Evolutionary conservation across 148 eudicot genomes (phyloP).

Genomic region (Camellia sinensis): DNA sequence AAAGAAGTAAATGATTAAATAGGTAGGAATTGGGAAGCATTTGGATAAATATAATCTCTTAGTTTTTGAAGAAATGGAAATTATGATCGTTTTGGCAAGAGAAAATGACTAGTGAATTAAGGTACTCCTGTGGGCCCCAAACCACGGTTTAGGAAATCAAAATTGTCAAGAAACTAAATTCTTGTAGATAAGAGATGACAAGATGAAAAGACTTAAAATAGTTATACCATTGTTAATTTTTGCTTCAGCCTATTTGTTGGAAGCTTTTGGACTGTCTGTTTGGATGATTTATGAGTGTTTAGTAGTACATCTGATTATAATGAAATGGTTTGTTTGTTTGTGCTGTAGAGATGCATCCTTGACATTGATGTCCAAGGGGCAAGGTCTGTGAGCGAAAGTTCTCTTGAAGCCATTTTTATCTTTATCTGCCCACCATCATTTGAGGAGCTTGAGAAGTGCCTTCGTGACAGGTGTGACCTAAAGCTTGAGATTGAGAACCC

Average conservation of each 20-base stretch:
- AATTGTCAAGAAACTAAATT: background rate
- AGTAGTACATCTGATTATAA: too few species aligned
- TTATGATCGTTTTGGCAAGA: background rate
- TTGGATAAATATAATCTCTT: background rate
- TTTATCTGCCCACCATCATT: slow-evolving; percentile 87
- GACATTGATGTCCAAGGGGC: slow-evolving; percentile 99
- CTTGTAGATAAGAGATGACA: background rate
- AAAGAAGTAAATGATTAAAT: background rate
- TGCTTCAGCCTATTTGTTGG: slow-evolving; percentile 5
- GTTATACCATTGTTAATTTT: too few species aligned
- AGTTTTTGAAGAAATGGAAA: background rate
- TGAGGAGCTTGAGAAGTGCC: slow-evolving; percentile 96
- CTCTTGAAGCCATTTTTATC: slow-evolving; percentile 89
- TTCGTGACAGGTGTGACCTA: slow-evolving; percentile 76
- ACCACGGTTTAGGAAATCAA: background rate
- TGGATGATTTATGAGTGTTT: slow-evolving; percentile 8
- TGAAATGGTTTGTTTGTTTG: slow-evolving; percentile 28
- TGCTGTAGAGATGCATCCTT: slow-evolving; percentile 94
- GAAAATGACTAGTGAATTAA: background rate
- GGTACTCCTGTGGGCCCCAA: background rate
- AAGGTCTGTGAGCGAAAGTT: slow-evolving; percentile 82
- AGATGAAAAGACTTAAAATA: background rate
- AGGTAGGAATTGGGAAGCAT: slow-evolving; percentile 1
- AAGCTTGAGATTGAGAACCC: slow-evolving; percentile 16
- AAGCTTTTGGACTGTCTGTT: background rate